phyloP scores from a whole-genome alignment of 148 eudicot genomes.

The Salicornia ramosissima region DNA sequence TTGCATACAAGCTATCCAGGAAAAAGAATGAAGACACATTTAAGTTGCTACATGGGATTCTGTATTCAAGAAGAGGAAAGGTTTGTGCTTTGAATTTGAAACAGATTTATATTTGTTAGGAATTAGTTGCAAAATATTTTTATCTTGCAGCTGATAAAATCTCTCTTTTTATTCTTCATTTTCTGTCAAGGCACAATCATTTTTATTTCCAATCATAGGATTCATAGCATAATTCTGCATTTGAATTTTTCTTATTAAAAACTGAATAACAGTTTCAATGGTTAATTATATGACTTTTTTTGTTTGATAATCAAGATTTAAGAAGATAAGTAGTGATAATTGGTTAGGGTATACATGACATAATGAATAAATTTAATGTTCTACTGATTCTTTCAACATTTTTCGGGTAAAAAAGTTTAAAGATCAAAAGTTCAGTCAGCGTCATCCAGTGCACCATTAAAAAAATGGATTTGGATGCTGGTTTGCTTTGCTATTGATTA shows the following conservation, averaged over 20 bases:
- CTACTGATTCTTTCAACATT: not conserved
- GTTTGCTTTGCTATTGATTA: not conserved
- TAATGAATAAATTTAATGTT: not conserved
- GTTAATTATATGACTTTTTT: not conserved
- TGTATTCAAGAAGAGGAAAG: conserved; percentile 87
- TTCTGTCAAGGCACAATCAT: not conserved
- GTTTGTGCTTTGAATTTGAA: no score
- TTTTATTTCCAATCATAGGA: not conserved
- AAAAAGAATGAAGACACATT: conserved; percentile 65
- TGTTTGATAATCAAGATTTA: not conserved
- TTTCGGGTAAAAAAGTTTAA: not conserved
- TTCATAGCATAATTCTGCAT: no score
- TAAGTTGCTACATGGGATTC: conserved; percentile 70
- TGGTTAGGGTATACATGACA: not conserved
- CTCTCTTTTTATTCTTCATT: not conserved
- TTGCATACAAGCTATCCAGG: conserved; percentile 84
- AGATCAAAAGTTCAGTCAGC: not conserved
- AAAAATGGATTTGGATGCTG: no score
- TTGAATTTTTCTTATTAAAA: not conserved
- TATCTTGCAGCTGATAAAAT: not conserved
- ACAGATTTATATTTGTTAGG: no score
- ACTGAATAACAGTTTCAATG: no score
- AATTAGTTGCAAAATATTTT: no score
- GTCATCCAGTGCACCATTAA: no score
- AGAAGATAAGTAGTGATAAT: not conserved